These are phyloP conservation scores for Leishmania lainsoni DNA, from an alignment of 208 protist species.

Conservation along the genomic window DNA sequence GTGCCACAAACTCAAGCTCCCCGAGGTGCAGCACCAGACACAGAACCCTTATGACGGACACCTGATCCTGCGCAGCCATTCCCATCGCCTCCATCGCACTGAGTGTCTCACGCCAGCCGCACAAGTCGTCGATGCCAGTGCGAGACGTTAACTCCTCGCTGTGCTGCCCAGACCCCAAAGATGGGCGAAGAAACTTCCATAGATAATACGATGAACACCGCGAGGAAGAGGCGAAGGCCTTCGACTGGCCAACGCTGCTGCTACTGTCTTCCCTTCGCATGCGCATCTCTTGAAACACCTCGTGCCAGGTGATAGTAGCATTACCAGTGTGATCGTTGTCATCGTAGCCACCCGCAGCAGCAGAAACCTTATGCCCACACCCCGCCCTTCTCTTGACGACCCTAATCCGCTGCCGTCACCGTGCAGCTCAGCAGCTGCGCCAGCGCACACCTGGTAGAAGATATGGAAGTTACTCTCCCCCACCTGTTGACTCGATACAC, in stretches of 20 bases:
- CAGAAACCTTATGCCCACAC: not conserved
- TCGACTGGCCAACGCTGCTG: conserved; percentile 3
- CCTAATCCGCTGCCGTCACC: not conserved
- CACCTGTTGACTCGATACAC: conserved; percentile 75
- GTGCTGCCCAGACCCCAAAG: conserved; percentile 16
- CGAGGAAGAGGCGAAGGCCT: not conserved
- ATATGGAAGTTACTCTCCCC: conserved; percentile 97
- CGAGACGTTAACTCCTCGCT: conserved; percentile 23
- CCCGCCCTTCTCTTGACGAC: not conserved
- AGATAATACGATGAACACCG: conserved; percentile 5
- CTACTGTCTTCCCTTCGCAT: conserved; percentile 7
- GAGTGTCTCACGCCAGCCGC: conserved; percentile 75
- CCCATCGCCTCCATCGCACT: conserved; percentile 93
- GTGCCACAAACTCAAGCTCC: conserved; percentile 89
- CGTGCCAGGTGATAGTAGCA: conserved; percentile 17
- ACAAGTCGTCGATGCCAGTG: conserved; percentile 69
- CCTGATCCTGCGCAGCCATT: conserved; percentile 73
- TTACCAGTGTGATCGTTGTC: not conserved
- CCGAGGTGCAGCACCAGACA: conserved; percentile 95
- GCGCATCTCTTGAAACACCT: conserved; percentile 28
- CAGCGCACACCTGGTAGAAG: conserved; percentile 93
- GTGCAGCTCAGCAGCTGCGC: conserved; percentile 30
- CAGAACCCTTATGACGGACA: conserved; percentile 82
- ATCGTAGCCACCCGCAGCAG: not conserved
- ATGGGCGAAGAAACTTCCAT: conserved; percentile 29